phyloP scores from a whole-genome alignment of 2,329 filamentous ascomycete genomes.

The Aureobasidium uvarum region DNA sequence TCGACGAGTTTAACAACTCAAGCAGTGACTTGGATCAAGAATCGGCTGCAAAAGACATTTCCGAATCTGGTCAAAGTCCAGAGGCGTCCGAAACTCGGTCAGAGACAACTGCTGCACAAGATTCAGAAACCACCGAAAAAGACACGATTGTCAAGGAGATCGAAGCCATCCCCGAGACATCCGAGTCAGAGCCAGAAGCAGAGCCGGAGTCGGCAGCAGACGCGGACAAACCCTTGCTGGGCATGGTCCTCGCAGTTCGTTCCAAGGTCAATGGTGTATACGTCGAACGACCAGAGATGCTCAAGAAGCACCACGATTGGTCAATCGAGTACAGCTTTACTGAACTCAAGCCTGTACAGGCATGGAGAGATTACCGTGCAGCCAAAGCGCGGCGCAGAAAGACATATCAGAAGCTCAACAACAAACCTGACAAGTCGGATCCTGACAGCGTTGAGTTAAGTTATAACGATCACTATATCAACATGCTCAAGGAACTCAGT shows the following conservation, averaged over 20 bases:
- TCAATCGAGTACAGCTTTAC: conserved; percentile 72
- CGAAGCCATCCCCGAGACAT: background rate
- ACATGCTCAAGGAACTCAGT: conserved; percentile 49
- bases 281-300: conserved; percentile 59
- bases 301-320: conserved; percentile 59
- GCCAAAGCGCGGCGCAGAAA: conserved; percentile 58
- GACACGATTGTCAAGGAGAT: background rate
- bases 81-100: background rate
- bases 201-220: background rate
- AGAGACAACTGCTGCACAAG: background rate
- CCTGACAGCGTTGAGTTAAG: conserved; percentile 7
- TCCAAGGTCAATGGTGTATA: conserved; percentile 68
- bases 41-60: background rate
- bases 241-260: conserved; percentile 68
- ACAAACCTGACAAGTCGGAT: conserved; percentile 40
- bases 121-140: background rate
- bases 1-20: background rate
- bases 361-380: conserved; percentile 55
- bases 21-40: background rate
- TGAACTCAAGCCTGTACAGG: conserved; percentile 54
- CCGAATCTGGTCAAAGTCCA: background rate
- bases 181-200: background rate
- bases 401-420: conserved; percentile 41
- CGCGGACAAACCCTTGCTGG: conserved; percentile 52
- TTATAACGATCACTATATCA: conserved; percentile 42